phyloP scores from a whole-genome alignment of 495 filamentous ascomycete genomes.

The Filosporella fistucella region DNA sequence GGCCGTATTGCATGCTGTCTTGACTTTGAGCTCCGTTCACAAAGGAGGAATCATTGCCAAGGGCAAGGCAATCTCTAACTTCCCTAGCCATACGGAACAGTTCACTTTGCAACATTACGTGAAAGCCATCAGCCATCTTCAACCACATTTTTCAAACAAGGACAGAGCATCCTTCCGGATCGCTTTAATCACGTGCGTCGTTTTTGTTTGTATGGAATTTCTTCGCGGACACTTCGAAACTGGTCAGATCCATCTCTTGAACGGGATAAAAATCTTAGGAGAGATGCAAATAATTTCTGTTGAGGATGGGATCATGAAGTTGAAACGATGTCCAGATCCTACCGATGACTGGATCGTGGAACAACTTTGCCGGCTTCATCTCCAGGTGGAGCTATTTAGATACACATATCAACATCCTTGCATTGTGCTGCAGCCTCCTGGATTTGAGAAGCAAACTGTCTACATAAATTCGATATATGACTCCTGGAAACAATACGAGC shows the following conservation, averaged over 20 bases:
- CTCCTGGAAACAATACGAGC: constrained; percentile 23
- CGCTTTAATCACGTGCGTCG: constrained; percentile 46
- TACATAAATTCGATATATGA: constrained; percentile 24
- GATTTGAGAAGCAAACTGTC: constrained; percentile 5
- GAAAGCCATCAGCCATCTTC: constrained; percentile 39
- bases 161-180: constrained; percentile 16
- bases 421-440: constrained; percentile 23
- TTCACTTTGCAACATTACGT: constrained; percentile 40
- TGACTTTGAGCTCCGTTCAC: constrained; percentile 3
- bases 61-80: not conserved
- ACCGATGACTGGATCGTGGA: constrained; percentile 36
- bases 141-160: constrained; percentile 15
- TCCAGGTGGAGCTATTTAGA: constrained; percentile 23
- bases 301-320: constrained; percentile 18
- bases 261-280: constrained; percentile 31
- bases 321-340: constrained; percentile 18
- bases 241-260: constrained; percentile 40
- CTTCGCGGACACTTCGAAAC: constrained; percentile 38
- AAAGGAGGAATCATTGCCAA: constrained; percentile 4
- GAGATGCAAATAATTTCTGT: constrained; percentile 32
- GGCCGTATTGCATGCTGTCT: constrained; percentile 8
- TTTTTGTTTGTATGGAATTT: constrained; percentile 52
- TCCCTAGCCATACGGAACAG: constrained; percentile 8
- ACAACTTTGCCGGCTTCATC: constrained; percentile 31
- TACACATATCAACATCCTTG: not conserved